Conservation (phyloP, 768 basidiomycete genomes). For the Roridomyces roridus region DNA sequence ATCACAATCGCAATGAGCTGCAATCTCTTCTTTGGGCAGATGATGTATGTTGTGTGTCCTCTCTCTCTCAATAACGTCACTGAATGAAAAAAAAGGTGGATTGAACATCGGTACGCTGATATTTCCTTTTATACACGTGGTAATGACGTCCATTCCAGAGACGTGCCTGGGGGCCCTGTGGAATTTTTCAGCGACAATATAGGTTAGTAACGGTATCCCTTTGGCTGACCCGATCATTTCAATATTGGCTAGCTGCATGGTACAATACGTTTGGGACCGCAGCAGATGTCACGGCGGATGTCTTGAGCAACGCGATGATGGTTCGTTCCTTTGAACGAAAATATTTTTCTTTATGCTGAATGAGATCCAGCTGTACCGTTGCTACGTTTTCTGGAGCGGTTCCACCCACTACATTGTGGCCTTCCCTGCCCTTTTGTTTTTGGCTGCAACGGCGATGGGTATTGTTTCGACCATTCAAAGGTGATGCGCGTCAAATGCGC, state of each 20-base stretch:
- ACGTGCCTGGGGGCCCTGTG: slow-evolving; percentile 36
- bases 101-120: slow-evolving; percentile 22
- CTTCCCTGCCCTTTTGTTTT: slow-evolving; percentile 22
- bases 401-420: slow-evolving; percentile 3
- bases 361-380: slow-evolving; percentile 35
- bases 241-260: too few relatives aligned
- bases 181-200: slow-evolving; percentile 34
- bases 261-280: slow-evolving; percentile 37
- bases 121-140: not conserved
- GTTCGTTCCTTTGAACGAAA: not conserved
- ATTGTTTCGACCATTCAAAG: slow-evolving; percentile 32
- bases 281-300: slow-evolving; percentile 32
- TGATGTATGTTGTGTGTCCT: not conserved
- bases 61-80: not conserved
- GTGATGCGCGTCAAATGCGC: too few relatives aligned
- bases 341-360: not conserved
- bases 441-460: slow-evolving; percentile 22
- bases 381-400: slow-evolving; percentile 35
- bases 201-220: too few relatives aligned
- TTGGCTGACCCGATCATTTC: too few relatives aligned
- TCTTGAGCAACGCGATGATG: slow-evolving; percentile 43
- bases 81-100: slow-evolving; percentile 35
- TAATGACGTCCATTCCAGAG: not conserved
- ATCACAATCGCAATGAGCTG: slow-evolving; percentile 1
- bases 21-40: slow-evolving; percentile 1